These are phyloP conservation scores for Pilasporangium apinafurcum DNA, from an alignment of 352 stramenopile species.

Conservation along the genomic window DNA sequence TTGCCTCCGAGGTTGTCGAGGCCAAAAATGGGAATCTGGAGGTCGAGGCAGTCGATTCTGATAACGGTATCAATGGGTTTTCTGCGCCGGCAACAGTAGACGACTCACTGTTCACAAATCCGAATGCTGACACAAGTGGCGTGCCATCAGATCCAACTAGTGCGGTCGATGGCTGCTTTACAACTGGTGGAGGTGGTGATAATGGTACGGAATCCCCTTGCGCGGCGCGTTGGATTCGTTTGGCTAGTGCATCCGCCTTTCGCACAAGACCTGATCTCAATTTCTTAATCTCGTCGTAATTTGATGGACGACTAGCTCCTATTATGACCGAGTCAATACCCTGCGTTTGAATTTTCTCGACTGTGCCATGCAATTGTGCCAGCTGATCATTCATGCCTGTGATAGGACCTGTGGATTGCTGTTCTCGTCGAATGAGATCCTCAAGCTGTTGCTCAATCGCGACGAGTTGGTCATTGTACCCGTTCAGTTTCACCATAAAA, in stretches of 20 bases:
- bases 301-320: slow-evolving; percentile 46
- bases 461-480: slow-evolving; percentile 33
- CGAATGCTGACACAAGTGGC: slow-evolving; percentile 35
- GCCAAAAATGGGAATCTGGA: slow-evolving; percentile 43
- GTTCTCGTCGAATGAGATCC: slow-evolving; percentile 41
- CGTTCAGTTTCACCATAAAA: slow-evolving; percentile 38
- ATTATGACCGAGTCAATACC: slow-evolving; percentile 80
- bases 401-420: slow-evolving; percentile 24
- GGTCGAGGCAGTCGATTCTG: neutral
- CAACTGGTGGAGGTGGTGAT: neutral
- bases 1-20: slow-evolving; percentile 10
- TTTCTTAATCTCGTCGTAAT: slow-evolving; percentile 66
- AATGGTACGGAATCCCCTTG: slow-evolving; percentile 5
- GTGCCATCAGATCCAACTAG: slow-evolving; percentile 12
- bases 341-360: slow-evolving; percentile 78
- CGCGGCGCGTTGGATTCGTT: slow-evolving; percentile 51
- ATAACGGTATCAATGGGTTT: slow-evolving; percentile 14
- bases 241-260: slow-evolving; percentile 51
- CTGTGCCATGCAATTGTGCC: slow-evolving; percentile 60
- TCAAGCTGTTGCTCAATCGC: slow-evolving; percentile 47
- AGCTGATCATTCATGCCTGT: slow-evolving; percentile 54
- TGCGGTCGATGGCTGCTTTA: neutral
- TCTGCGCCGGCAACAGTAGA: slow-evolving; percentile 9
- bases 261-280: slow-evolving; percentile 63
- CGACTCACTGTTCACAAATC: slow-evolving; percentile 29